Base-by-base conservation (phyloP, 768 basidiomycete genomes). In the Amylocystis lapponica region DNA sequence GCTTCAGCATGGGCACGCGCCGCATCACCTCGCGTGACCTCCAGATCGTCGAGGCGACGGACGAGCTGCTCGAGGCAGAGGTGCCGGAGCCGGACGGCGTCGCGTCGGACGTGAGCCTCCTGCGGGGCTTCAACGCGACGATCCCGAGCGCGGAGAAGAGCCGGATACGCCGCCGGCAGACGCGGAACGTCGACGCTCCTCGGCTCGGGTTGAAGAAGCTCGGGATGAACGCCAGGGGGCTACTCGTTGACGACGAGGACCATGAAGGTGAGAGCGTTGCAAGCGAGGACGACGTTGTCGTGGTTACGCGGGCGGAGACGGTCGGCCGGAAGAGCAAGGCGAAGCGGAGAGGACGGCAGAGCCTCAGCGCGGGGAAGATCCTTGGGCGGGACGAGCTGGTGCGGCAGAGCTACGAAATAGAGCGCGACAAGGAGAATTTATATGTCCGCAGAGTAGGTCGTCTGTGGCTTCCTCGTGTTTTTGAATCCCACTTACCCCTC, bases 111-210 rank as follows among this genome's bases (percentile, higher is more conserved):
- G 81, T 93, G 39, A 89, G 87, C 54, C 71, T 98, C 26, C 67
- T 96, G 31, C 79, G 85, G 34, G 95, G 95, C 0, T 98, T 97
- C 64, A 86, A 89, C 56, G 95, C 95, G 14, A 97, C 95, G 2
- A 86, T 96, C 32, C 95, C 95, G 11, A 87, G 86, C 57, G 79
- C 93, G 29, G 86, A 91, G 52, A 76, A 81, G 58, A 75, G 88
- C 41, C 82, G 86, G 48, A 70, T 78, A 12, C 71, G 92, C 47
- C 65, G 93, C 49, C 66, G 91, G 45, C 83, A 89, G 61, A 79
- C 86, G 64, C 73, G 93, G 46, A 86, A 81, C 52, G 78, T 89
- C 12, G 85, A 90, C 3, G 76, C 81, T 11, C 83, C 81, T 22
- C 74, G 73, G 53, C 67, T 88, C 32, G 91, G 93, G 1, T 61